Conservation (phyloP, 805 yeast genomes). For the Candida khao-thaluensis region DNA sequence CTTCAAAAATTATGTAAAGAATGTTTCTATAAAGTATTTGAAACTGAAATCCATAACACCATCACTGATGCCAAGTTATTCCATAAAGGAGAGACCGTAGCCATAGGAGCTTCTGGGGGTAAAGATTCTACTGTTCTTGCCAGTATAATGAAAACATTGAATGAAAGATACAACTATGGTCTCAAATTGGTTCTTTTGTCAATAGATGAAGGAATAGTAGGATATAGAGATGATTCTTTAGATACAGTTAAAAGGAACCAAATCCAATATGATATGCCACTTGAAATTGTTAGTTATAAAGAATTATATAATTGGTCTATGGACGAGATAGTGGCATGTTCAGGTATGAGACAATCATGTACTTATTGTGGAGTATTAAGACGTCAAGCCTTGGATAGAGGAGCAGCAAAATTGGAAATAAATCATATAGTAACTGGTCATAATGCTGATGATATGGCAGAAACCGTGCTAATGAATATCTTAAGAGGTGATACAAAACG, state of each 20-base stretch:
- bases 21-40: slow-evolving; percentile 89
- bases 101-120: slow-evolving; percentile 99
- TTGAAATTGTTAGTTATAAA: slow-evolving; percentile 78
- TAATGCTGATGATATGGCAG: slow-evolving; percentile 99
- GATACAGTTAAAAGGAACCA: slow-evolving; percentile 96
- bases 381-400: slow-evolving; percentile 95
- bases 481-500: slow-evolving; percentile 96
- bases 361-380: slow-evolving; percentile 97
- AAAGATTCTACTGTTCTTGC: slow-evolving; percentile 97
- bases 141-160: slow-evolving; percentile 77
- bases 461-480: slow-evolving; percentile 92
- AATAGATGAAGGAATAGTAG: slow-evolving; percentile 95
- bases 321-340: slow-evolving; percentile 95
- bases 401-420: slow-evolving; percentile 83
- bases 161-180: slow-evolving; percentile 86
- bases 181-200: slow-evolving; percentile 79
- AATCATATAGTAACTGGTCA: slow-evolving; percentile 96
- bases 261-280: slow-evolving; percentile 74
- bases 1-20: slow-evolving; percentile 84
- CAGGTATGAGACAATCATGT: slow-evolving; percentile 91
- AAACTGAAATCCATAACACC: slow-evolving; percentile 92
- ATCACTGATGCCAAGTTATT: slow-evolving; percentile 70
- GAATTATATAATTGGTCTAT: slow-evolving; percentile 96
- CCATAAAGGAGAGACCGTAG: slow-evolving; percentile 78
- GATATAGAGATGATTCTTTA: slow-evolving; percentile 94